phyloP scores from a whole-genome alignment of 768 basidiomycete genomes.

The Phylloporus rhodoxanthus region DNA sequence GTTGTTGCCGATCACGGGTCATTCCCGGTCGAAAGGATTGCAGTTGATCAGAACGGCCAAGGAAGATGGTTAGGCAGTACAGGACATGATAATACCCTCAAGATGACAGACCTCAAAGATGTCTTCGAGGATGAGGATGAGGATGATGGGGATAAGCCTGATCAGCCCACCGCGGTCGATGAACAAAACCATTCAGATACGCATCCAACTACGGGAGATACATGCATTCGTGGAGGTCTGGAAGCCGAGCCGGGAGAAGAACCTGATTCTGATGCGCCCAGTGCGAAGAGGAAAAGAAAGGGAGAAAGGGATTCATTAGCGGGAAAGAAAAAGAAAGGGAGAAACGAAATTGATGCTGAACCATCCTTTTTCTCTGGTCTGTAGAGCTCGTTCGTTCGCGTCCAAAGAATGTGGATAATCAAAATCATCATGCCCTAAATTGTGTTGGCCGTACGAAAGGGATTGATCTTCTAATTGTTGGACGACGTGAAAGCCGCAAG shows the following conservation, averaged over 20 bases:
- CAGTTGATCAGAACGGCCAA: conserved; percentile 50
- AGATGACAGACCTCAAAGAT: conserved; percentile 77
- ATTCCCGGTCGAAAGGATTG: conserved; percentile 86
- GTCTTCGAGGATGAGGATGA: conserved; percentile 49
- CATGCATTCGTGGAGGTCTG: neutral
- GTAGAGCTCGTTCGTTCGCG: conserved; percentile 21
- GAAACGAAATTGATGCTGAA: conserved; percentile 52
- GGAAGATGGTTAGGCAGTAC: conserved; percentile 89
- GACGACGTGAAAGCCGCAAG: neutral
- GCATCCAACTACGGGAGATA: conserved; percentile 6
- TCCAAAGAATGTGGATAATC: neutral
- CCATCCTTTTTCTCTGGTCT: conserved; percentile 64
- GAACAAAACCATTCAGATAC: conserved; percentile 17
- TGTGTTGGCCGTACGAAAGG: neutral
- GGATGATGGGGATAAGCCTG: conserved; percentile 17
- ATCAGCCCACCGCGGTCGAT: conserved; percentile 21
- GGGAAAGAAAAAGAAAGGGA: conserved; percentile 52
- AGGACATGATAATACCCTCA: conserved; percentile 82
- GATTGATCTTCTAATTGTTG: neutral
- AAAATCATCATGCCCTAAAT: neutral
- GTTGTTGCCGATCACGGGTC: conserved; percentile 89
- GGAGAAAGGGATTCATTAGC: conserved; percentile 45
- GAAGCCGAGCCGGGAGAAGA: conserved; percentile 21
- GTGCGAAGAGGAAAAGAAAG: conserved; percentile 51
- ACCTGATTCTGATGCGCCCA: conserved; percentile 26